Conservation (phyloP, 495 filamentous ascomycete genomes). For the Penicillium nucicola region DNA sequence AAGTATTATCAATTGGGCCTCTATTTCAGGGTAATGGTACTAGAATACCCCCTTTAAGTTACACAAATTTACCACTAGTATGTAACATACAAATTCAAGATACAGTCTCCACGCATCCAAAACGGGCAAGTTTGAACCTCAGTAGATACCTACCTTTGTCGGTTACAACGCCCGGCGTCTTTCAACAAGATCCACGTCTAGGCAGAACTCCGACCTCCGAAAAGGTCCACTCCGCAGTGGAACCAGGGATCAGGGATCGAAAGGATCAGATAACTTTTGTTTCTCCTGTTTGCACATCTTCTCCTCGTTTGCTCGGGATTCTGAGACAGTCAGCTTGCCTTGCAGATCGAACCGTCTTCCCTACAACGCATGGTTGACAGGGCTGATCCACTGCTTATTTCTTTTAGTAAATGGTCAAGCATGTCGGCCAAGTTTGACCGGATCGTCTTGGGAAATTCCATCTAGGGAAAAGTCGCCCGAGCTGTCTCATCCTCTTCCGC, state of each 20-base stretch:
- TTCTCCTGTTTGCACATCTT: not conserved
- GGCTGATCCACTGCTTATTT: not conserved
- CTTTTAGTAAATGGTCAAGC: not conserved
- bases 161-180: not conserved
- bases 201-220: not conserved
- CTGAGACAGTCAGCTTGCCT: not conserved
- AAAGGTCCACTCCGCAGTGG: not conserved
- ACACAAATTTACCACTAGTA: not conserved
- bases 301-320: not conserved
- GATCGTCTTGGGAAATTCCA: not conserved
- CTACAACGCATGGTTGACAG: not conserved
- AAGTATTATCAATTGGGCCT: too few species aligned
- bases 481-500: not conserved
- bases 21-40: not conserved
- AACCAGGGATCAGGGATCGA: not conserved
- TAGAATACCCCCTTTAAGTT: not conserved
- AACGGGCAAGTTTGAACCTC: not conserved
- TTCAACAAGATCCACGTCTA: not conserved
- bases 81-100: not conserved
- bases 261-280: constrained; percentile 6
- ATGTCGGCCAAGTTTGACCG: not conserved
- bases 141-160: not conserved
- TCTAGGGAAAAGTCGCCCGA: not conserved
- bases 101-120: not conserved
- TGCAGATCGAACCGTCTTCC: not conserved